These are phyloP conservation scores for Elaeagnus macrophylla DNA, from an alignment of 306 rosid species.

Conservation along the genomic window DNA sequence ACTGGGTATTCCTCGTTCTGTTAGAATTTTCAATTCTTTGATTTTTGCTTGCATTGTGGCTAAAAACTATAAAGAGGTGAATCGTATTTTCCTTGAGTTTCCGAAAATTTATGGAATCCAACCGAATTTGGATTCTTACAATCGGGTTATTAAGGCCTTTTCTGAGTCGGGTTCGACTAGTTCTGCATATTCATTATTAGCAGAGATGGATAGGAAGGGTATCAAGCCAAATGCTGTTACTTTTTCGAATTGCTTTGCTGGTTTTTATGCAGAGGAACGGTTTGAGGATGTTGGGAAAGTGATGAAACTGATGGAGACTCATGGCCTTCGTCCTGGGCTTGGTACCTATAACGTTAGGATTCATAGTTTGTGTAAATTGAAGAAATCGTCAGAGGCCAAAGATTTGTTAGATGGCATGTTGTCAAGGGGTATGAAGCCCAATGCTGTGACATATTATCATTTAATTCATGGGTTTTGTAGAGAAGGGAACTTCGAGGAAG, in stretches of 20 bases:
- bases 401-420: conserved; percentile 60
- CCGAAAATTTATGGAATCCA: conserved; percentile 44
- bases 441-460: conserved; percentile 37
- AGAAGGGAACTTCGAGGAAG: conserved; percentile 62
- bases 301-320: conserved; percentile 47
- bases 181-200: conserved; percentile 51
- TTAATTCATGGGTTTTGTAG: conserved; percentile 67
- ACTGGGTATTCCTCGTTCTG: conserved; percentile 34
- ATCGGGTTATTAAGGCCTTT: conserved; percentile 49
- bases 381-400: conserved; percentile 54
- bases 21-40: conserved; percentile 54
- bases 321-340: conserved; percentile 25
- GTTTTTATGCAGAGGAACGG: conserved; percentile 60
- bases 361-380: conserved; percentile 62
- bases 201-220: conserved; percentile 61
- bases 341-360: conserved; percentile 65
- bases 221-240: conserved; percentile 43
- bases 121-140: conserved; percentile 56
- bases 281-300: conserved; percentile 65
- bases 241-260: conserved; percentile 31
- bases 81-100: conserved; percentile 48
- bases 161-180: conserved; percentile 51
- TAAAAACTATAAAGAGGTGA: conserved; percentile 49
- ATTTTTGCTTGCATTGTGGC: conserved; percentile 48
- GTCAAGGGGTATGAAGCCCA: conserved; percentile 44